These are phyloP conservation scores for Cladophialophora chaetospira DNA, from an alignment of 2,329 filamentous ascomycete genomes.

Conservation along the genomic window DNA sequence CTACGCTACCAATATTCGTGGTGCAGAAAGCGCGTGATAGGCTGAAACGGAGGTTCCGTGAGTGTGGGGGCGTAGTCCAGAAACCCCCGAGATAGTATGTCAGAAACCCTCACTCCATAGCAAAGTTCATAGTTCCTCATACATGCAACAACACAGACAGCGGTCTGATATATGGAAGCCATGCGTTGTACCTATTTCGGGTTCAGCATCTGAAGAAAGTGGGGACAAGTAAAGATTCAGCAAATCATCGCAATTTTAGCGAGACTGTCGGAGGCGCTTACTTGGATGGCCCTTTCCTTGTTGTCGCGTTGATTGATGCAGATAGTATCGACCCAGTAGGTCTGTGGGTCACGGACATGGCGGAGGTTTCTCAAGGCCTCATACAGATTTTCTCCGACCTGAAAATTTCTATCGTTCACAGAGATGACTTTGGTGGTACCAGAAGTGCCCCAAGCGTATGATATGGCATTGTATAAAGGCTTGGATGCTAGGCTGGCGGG, in stretches of 20 bases:
- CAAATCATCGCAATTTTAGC: background rate
- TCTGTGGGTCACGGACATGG: conserved; percentile 18
- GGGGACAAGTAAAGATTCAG: background rate
- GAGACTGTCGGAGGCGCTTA: conserved; percentile 32
- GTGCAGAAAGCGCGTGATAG: conserved; percentile 38
- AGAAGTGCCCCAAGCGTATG: background rate
- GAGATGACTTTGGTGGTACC: conserved; percentile 34
- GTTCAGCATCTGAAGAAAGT: background rate
- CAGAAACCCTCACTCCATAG: background rate
- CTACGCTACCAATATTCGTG: conserved; percentile 51
- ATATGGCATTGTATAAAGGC: background rate
- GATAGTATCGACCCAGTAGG: conserved; percentile 48
- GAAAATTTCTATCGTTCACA: background rate
- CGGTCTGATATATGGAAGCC: conserved; percentile 48
- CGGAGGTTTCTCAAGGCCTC: conserved; percentile 53
- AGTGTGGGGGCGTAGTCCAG: background rate
- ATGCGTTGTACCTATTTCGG: conserved; percentile 8
- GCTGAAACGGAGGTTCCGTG: background rate
- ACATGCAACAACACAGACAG: background rate
- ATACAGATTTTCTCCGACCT: background rate
- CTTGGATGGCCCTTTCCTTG: conserved; percentile 47
- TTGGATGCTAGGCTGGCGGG: background rate
- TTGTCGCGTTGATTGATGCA: conserved; percentile 33
- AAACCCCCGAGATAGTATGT: background rate
- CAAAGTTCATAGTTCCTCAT: background rate